A percentile compares a stretch with the other conserved stretches of the same genome.
phyloP scores from a whole-genome alignment of 176 grass and related monocot genomes.

The Luzula sylvatica region DNA sequence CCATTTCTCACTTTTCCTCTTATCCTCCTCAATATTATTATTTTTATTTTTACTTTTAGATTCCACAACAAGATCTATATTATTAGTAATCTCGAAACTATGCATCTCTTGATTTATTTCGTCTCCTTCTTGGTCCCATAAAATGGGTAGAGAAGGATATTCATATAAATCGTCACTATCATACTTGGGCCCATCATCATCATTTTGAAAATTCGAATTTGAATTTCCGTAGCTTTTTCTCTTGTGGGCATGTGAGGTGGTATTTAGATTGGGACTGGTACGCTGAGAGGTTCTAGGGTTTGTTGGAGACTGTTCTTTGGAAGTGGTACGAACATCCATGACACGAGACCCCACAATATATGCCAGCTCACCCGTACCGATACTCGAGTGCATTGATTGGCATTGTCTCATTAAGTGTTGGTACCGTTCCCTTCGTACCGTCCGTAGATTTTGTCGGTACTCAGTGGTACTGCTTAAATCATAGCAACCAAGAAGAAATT shows the following conservation, averaged over 20 bases:
- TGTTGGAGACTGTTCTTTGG: constrained; percentile 46
- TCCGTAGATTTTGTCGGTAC: constrained; percentile 57
- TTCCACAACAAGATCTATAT: constrained; percentile 92
- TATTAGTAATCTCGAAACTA: constrained; percentile 93
- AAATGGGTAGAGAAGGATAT: constrained; percentile 48
- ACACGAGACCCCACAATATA: constrained; percentile 85
- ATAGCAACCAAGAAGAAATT: constrained; percentile 99
- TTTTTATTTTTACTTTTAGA: constrained; percentile 38
- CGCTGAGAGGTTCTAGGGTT: constrained; percentile 1
- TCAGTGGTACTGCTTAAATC: constrained; percentile 67
- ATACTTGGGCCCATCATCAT: constrained; percentile 77
- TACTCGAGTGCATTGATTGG: constrained; percentile 73
- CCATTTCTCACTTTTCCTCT: constrained; percentile 40
- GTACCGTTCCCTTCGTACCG: constrained; percentile 77
- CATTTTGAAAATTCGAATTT: constrained; percentile 39
- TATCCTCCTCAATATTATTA: neutral
- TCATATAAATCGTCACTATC: constrained; percentile 51
- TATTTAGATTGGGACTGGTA: constrained; percentile 28
- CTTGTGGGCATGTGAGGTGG: constrained; percentile 16
- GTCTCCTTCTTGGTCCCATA: constrained; percentile 37
- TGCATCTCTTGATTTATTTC: constrained; percentile 51
- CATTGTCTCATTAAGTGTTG: constrained; percentile 67
- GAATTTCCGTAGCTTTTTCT: constrained; percentile 54
- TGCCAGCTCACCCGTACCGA: constrained; percentile 88
- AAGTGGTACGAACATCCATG: constrained; percentile 82